Base-by-base conservation (phyloP, 2,329 filamentous ascomycete genomes). In the Talaromyces sp. region DNA sequence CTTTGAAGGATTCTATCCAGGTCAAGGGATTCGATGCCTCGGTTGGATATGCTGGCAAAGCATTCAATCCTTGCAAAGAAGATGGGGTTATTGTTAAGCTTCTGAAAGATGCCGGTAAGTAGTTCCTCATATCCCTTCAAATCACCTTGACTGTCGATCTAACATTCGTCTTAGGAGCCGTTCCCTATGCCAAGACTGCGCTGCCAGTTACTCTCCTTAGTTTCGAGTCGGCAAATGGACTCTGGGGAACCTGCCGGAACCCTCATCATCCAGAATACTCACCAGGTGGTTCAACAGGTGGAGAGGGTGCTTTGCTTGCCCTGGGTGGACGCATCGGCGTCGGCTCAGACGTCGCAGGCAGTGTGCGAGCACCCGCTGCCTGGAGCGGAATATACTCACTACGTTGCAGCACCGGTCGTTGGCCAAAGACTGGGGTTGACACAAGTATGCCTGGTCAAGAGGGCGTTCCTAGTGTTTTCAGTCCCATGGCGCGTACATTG, bases 371-470 rank as follows among this genome's bases (percentile, higher is more conserved):
- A 1, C 93, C 92, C 0, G 93, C 92, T 5, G 91, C 96, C 65
- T 97, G 91, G 77, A 89, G 89, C 2, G 92, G 92, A 8, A 90
- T 93, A 70, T 97, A 96, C 73, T 88, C 88, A 17, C 76, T 97
- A 22, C 85, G 89, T 36, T 96, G 92, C 75, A 92, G 89, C 2
- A 95, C 89, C 1, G 92, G 93, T 1, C 82, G 92, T 51, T 97
- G 92, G 91, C 90, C 91, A 1, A 96, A 95, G 72, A 81, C 84
- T 41, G 91, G 91, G 9, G 86, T 91, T 70, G 84, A 83, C 61
- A 96, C 92, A 0, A 92, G 88, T 66, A 96, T 96, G 91, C 85
- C 89, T 0, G 93, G 93, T 0, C 91, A 97, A 70, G 93, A 97
- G 69, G 92, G 91, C 0, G 85, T 97, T 33, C 86, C 90, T 0